These are phyloP conservation scores for Rhinocladiella mackenziei DNA, from an alignment of 2,329 filamentous ascomycete genomes.

Conservation along the genomic window DNA sequence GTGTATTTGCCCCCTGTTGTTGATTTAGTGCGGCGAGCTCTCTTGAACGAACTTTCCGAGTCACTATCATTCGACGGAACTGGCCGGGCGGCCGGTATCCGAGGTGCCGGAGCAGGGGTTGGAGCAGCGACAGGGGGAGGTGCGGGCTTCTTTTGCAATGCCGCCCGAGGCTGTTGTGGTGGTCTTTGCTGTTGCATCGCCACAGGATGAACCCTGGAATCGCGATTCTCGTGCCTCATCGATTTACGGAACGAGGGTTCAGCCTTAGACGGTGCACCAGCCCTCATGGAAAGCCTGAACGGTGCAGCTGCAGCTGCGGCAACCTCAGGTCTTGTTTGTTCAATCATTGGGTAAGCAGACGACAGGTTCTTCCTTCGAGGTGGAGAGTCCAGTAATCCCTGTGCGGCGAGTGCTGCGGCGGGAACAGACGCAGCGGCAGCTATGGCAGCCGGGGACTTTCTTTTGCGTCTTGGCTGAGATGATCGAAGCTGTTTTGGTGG, in stretches of 20 bases:
- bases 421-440: slow-evolving; percentile 21
- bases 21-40: slow-evolving; percentile 47
- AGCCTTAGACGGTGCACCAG: slow-evolving; percentile 9
- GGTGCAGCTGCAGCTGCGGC: slow-evolving; percentile 11
- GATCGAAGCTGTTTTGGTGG: not conserved
- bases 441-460: slow-evolving; percentile 19
- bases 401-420: slow-evolving; percentile 3
- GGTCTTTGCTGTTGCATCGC: slow-evolving; percentile 1
- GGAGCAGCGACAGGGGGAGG: slow-evolving; percentile 28
- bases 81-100: slow-evolving; percentile 8
- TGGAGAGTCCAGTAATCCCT: slow-evolving; percentile 7
- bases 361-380: slow-evolving; percentile 10
- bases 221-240: slow-evolving; percentile 21
- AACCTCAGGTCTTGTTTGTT: slow-evolving; percentile 5
- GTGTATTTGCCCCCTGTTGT: slow-evolving; percentile 48
- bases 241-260: slow-evolving; percentile 21
- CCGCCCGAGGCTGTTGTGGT: slow-evolving; percentile 23
- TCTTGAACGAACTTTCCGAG: slow-evolving; percentile 71
- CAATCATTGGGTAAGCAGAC: slow-evolving; percentile 7
- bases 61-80: slow-evolving; percentile 59
- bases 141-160: slow-evolving; percentile 37
- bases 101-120: slow-evolving; percentile 4
- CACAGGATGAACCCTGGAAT: slow-evolving; percentile 1
- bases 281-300: slow-evolving; percentile 28
- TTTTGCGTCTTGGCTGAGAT: slow-evolving; percentile 17